Evolutionary conservation across 768 basidiomycete species (phyloP).

Genomic region (Agaricus sinodeliciosus): DNA sequence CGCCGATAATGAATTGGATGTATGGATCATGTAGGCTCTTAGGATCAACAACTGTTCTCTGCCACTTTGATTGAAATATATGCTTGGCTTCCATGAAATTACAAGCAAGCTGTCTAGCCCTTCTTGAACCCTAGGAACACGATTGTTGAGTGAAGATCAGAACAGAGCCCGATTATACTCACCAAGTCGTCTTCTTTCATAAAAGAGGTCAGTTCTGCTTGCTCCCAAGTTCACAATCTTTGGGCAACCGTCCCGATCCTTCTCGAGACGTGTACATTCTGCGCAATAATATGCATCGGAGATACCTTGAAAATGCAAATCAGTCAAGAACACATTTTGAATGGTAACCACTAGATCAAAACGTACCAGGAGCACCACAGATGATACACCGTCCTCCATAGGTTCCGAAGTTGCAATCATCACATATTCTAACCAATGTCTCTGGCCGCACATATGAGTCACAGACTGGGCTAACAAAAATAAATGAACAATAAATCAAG

Average conservation of each 20-base stretch:
- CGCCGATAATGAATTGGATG: no score
- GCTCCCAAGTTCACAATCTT: constrained; percentile 98
- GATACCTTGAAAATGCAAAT: constrained; percentile 55
- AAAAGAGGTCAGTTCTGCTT: constrained; percentile 87
- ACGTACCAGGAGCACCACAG: constrained; percentile 87
- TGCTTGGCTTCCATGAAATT: no score
- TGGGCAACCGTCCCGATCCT: constrained; percentile 96
- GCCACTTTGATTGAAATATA: no score
- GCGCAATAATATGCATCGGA: constrained; percentile 99
- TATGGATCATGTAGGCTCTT: no score
- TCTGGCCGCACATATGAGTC: constrained; percentile 99
- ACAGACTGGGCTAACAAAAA: constrained; percentile 75
- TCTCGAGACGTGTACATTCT: constrained; percentile 93
- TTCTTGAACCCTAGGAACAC: constrained; percentile 61
- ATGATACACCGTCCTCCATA: constrained; percentile 98
- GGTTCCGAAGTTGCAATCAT: constrained; percentile 99
- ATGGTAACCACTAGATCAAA: background rate
- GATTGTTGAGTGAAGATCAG: background rate
- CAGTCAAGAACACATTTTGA: background rate
- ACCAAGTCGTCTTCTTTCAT: constrained; percentile 84
- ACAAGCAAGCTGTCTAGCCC: constrained; percentile 25
- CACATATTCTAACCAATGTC: constrained; percentile 96
- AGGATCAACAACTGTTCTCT: no score
- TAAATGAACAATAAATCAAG: background rate
- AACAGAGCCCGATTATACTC: constrained; percentile 15